Percentiles rank a stretch among this genome's conserved stretches.
These are phyloP conservation scores for Seiridium cupressi DNA, from an alignment of 2,329 filamentous ascomycete genomes.

Conservation along the genomic window DNA sequence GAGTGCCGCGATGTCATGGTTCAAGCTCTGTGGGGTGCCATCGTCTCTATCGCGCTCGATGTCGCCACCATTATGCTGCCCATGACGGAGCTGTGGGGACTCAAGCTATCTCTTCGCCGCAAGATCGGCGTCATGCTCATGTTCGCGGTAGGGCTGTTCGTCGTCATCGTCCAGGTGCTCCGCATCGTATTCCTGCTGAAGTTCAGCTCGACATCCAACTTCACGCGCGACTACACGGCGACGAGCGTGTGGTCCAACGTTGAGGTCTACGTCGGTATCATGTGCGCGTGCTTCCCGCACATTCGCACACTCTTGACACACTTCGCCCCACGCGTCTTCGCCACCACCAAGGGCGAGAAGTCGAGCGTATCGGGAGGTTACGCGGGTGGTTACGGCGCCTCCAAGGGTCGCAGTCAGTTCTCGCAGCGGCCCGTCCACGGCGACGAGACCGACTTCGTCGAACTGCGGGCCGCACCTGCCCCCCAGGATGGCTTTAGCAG, in stretches of 20 bases:
- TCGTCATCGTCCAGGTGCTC: conserved; percentile 25
- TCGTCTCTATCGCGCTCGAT: conserved; percentile 16
- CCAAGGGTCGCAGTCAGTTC: conserved; percentile 3
- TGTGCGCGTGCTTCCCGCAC: conserved; percentile 29
- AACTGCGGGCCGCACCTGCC: neutral
- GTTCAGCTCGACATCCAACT: conserved; percentile 19
- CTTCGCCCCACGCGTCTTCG: conserved; percentile 23
- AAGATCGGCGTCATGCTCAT: conserved; percentile 18
- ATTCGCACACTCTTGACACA: conserved; percentile 25
- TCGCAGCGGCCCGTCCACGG: conserved; percentile 3
- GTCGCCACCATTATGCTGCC: conserved; percentile 16
- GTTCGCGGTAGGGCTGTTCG: conserved; percentile 19
- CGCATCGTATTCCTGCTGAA: conserved; percentile 23
- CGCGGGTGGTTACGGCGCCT: neutral
- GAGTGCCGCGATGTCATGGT: conserved; percentile 17
- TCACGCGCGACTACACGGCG: conserved; percentile 20
- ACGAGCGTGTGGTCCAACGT: conserved; percentile 26
- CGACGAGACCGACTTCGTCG: conserved; percentile 7
- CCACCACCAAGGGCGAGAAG: conserved; percentile 16
- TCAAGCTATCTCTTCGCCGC: conserved; percentile 15
- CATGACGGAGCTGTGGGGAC: conserved; percentile 14
- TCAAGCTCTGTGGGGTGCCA: conserved; percentile 15
- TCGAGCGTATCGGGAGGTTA: conserved; percentile 10
- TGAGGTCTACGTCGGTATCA: conserved; percentile 28
- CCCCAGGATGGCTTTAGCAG: conserved; percentile 4